Percentiles rank a stretch among this genome's conserved stretches.
These are phyloP conservation scores for Saitozyma podzolica DNA, from an alignment of 768 basidiomycete species.

Conservation along the genomic window DNA sequence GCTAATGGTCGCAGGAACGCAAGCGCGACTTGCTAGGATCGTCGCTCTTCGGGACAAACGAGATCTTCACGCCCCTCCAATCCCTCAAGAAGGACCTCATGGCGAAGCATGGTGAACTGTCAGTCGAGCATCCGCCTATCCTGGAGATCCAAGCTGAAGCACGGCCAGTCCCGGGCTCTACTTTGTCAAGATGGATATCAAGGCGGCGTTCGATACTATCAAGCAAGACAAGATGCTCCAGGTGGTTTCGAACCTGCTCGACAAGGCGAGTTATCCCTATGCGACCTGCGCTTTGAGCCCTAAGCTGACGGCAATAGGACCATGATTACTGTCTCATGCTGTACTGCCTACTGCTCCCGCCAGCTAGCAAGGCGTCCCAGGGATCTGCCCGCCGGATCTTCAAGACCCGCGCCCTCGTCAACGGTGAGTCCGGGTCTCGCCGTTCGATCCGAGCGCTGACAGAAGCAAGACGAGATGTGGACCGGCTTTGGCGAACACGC, in stretches of 20 bases:
- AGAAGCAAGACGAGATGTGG: conserved; percentile 64
- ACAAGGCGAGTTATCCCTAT: conserved; percentile 54
- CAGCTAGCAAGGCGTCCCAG: conserved; percentile 58
- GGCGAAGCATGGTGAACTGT: conserved; percentile 60
- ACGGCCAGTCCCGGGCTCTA: conserved; percentile 74
- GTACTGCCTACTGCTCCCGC: conserved; percentile 66
- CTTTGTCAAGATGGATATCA: conserved; percentile 95
- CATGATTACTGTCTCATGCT: conserved; percentile 38
- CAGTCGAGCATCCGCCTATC: conserved; percentile 19
- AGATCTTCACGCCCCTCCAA: conserved; percentile 75
- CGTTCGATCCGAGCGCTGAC: background rate
- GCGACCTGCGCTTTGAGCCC: conserved; percentile 36
- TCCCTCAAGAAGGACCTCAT: conserved; percentile 61
- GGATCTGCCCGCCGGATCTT: conserved; percentile 33
- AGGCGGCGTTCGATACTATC: conserved; percentile 95
- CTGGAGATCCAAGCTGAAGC: conserved; percentile 4
- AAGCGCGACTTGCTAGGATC: conserved; percentile 70
- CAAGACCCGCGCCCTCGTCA: conserved; percentile 33
- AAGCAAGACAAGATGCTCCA: conserved; percentile 79
- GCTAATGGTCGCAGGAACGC: conserved; percentile 57
- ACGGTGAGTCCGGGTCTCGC: conserved; percentile 21
- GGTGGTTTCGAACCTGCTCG: conserved; percentile 70
- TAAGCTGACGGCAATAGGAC: conserved; percentile 8
- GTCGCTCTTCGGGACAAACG: conserved; percentile 78
- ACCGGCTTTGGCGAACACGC: conserved; percentile 74